A percentile compares a stretch with the other conserved stretches of the same genome.
These are phyloP conservation scores for Fusarium protoensiforme DNA, from an alignment of 2,329 filamentous ascomycete genomes.

Conservation along the genomic window DNA sequence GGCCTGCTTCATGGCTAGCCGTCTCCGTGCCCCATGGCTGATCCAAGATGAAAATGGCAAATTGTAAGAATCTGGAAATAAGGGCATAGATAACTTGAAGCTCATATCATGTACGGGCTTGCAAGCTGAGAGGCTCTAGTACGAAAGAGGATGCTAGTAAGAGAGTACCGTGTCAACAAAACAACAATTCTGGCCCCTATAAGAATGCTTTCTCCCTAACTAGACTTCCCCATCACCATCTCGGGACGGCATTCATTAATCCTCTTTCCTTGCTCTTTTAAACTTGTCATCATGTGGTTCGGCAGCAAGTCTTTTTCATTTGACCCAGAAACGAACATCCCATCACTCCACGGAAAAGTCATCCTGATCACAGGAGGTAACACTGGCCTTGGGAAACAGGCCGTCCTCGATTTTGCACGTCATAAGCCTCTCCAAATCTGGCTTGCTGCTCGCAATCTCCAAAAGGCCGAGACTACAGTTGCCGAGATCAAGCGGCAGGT, in stretches of 20 bases:
- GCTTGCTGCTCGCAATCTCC: background rate
- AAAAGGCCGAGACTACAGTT: background rate
- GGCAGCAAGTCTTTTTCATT: background rate
- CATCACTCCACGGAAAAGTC: slow-evolving; percentile 79
- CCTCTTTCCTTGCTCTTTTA: background rate
- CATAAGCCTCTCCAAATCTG: background rate
- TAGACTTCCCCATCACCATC: background rate
- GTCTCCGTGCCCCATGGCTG: background rate
- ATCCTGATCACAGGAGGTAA: slow-evolving; percentile 80
- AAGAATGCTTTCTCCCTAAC: background rate
- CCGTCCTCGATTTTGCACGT: background rate
- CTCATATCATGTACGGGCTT: background rate
- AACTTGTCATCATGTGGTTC: background rate
- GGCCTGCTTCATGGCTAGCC: background rate
- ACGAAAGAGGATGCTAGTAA: background rate
- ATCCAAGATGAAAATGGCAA: background rate
- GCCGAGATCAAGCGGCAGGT: background rate
- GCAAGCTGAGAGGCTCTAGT: fast-evolving
- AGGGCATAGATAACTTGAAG: background rate
- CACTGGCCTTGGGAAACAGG: background rate
- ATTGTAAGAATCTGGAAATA: background rate
- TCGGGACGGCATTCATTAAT: no score
- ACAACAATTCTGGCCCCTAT: background rate
- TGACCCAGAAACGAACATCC: slow-evolving; percentile 50
- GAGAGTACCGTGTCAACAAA: background rate